These are phyloP conservation scores for Aphanomyces euteiches DNA, from an alignment of 352 stramenopile genomes.

Conservation along the genomic window DNA sequence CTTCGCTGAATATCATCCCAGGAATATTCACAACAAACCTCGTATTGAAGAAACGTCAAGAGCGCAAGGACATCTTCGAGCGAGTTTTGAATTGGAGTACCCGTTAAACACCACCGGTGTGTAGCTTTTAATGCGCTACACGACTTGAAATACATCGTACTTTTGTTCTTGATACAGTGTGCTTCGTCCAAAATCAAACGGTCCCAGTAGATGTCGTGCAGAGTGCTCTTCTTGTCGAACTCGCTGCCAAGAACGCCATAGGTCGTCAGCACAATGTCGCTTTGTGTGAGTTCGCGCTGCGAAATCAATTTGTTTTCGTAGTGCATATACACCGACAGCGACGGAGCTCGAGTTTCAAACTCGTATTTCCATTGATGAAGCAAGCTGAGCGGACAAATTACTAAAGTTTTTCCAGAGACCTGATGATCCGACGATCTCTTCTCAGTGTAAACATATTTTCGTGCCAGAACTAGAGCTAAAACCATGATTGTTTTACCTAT, in stretches of 20 bases:
- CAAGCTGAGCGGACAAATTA: constrained; percentile 83
- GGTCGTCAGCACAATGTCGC: constrained; percentile 78
- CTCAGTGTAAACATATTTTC: constrained; percentile 44
- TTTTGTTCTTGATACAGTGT: constrained; percentile 88
- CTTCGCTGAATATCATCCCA: no score
- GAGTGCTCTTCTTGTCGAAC: constrained; percentile 43
- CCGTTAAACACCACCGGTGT: constrained; percentile 87
- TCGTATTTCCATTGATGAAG: constrained; percentile 88
- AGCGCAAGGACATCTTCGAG: constrained; percentile 85
- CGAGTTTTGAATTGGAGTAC: constrained; percentile 87
- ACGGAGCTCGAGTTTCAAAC: constrained; percentile 52
- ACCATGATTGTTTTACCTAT: constrained; percentile 81
- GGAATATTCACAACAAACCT: constrained; percentile 30
- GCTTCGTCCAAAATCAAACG: constrained; percentile 90
- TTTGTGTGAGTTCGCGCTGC: constrained; percentile 35
- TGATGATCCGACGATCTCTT: not conserved
- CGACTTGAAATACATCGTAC: constrained; percentile 65
- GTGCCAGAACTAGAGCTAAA: constrained; percentile 54
- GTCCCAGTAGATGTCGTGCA: constrained; percentile 48
- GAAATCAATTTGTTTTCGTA: constrained; percentile 56
- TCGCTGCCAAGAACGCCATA: constrained; percentile 79
- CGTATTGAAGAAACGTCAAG: constrained; percentile 77
- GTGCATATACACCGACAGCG: constrained; percentile 57
- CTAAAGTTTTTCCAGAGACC: constrained; percentile 54
- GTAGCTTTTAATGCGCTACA: constrained; percentile 50